Conservation (phyloP, 176 grass and related monocot species). For the Pontederia crassipes region DNA sequence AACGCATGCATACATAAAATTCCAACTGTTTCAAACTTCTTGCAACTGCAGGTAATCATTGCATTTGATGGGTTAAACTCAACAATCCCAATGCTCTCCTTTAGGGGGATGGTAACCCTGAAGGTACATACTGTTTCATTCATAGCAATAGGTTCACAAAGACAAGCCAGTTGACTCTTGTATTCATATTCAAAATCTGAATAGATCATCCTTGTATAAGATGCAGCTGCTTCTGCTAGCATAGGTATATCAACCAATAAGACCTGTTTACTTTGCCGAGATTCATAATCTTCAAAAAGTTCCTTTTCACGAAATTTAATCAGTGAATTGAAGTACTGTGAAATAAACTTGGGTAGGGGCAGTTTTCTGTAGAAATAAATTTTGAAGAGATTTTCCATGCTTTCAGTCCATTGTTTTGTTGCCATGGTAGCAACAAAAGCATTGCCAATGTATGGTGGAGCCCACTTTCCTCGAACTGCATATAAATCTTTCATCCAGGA, state of each 20-base stretch:
- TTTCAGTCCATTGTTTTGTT: conserved; percentile 5
- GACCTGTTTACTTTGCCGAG: neutral
- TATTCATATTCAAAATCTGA: conserved; percentile 15
- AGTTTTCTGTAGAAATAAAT: conserved; percentile 6
- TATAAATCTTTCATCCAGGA: conserved; percentile 7
- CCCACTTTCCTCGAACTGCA: conserved; percentile 14
- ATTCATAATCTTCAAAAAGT: conserved; percentile 20
- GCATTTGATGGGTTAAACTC: neutral
- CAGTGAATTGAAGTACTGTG: conserved; percentile 10
- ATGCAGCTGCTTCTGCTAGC: conserved; percentile 14
- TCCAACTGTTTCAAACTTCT: conserved; percentile 3
- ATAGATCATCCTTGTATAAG: conserved; percentile 9
- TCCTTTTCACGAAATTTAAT: conserved; percentile 7
- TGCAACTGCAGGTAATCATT: conserved; percentile 2
- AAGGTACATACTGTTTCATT: conserved; percentile 2
- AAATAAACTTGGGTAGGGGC: conserved; percentile 11
- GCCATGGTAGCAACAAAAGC: conserved; percentile 12
- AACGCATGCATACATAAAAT: conserved; percentile 17
- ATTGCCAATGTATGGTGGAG: conserved; percentile 1
- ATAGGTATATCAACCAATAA: conserved; percentile 17
- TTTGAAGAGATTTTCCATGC: conserved; percentile 7
- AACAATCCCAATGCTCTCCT: neutral
- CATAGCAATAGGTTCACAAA: conserved; percentile 17
- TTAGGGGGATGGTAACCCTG: conserved; percentile 6
- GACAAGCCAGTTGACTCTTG: conserved; percentile 16